These are phyloP conservation scores for Mucor velutinosus DNA, from an alignment of 371 early-diverging fungal genomes.

Conservation along the genomic window DNA sequence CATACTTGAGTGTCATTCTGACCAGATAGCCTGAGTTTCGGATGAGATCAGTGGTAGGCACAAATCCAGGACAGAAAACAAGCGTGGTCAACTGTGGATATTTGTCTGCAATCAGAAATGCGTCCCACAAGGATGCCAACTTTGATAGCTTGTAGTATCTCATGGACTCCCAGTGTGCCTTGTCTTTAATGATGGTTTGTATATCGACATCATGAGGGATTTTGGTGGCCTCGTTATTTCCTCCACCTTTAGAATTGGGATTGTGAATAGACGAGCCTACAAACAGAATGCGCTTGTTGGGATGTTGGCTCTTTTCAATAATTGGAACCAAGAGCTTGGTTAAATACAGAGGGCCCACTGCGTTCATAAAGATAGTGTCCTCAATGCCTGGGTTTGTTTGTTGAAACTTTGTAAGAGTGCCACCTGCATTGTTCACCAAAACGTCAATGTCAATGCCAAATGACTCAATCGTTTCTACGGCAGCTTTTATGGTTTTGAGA, in stretches of 20 bases:
- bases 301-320: slow-evolving; percentile 19
- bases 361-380: slow-evolving; percentile 37
- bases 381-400: slow-evolving; percentile 23
- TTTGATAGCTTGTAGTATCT: slow-evolving; percentile 46
- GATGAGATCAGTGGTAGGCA: slow-evolving; percentile 39
- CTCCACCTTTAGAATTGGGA: slow-evolving; percentile 26
- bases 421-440: slow-evolving; percentile 42
- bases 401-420: slow-evolving; percentile 6
- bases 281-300: slow-evolving; percentile 30
- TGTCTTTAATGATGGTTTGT: slow-evolving; percentile 27
- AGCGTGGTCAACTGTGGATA: slow-evolving; percentile 14
- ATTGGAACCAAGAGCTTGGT: slow-evolving; percentile 26
- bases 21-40: slow-evolving; percentile 24
- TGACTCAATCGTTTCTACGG: slow-evolving; percentile 14
- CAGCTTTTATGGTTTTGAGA: slow-evolving; percentile 27
- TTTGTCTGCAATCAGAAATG: slow-evolving; percentile 17
- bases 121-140: slow-evolving; percentile 23
- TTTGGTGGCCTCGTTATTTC: neutral
- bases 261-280: slow-evolving; percentile 43
- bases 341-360: slow-evolving; percentile 41
- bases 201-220: slow-evolving; percentile 26
- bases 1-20: slow-evolving; percentile 27
- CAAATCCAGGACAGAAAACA: slow-evolving; percentile 48
- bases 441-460: slow-evolving; percentile 29
- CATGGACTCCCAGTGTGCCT: slow-evolving; percentile 30